phyloP scores from a whole-genome alignment of 1,139 yeast genomes.

The Hansenula sp. region DNA sequence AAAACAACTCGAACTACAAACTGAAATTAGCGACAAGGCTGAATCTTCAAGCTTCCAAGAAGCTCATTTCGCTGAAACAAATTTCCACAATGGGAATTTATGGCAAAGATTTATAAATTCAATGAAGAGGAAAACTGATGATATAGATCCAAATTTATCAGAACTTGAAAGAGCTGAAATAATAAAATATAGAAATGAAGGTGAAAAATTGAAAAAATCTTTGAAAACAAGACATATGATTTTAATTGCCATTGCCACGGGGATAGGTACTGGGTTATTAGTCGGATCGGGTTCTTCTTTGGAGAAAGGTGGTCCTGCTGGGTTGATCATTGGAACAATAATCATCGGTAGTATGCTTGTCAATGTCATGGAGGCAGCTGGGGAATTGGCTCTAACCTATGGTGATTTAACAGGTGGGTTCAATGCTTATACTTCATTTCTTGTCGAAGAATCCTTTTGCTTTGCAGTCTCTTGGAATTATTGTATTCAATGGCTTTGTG shows the following conservation, averaged over 20 bases:
- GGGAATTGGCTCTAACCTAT: slow-evolving; percentile 77
- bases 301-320: slow-evolving; percentile 76
- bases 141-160: slow-evolving; percentile 63
- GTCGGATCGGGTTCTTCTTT: slow-evolving; percentile 75
- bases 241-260: slow-evolving; percentile 81
- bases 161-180: slow-evolving; percentile 50
- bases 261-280: slow-evolving; percentile 76
- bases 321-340: slow-evolving; percentile 65
- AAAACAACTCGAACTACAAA: slow-evolving; percentile 3
- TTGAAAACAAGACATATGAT: slow-evolving; percentile 49
- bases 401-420: slow-evolving; percentile 77
- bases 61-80: slow-evolving; percentile 14
- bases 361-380: slow-evolving; percentile 78
- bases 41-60: slow-evolving; percentile 19
- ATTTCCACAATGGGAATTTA: slow-evolving; percentile 8
- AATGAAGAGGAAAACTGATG: slow-evolving; percentile 53
- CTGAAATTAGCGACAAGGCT: slow-evolving; percentile 9
- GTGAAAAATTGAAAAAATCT: slow-evolving; percentile 40
- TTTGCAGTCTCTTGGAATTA: slow-evolving; percentile 81
- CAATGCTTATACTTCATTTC: slow-evolving; percentile 63
- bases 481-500: slow-evolving; percentile 74
- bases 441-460: slow-evolving; percentile 73
- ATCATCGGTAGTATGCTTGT: slow-evolving; percentile 68
- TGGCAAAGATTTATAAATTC: slow-evolving; percentile 49
- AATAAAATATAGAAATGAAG: slow-evolving; percentile 17